Percentiles rank a stretch among this genome's conserved stretches.
phyloP scores from a whole-genome alignment of 176 grass and related monocot genomes.

The Avena sativa region DNA sequence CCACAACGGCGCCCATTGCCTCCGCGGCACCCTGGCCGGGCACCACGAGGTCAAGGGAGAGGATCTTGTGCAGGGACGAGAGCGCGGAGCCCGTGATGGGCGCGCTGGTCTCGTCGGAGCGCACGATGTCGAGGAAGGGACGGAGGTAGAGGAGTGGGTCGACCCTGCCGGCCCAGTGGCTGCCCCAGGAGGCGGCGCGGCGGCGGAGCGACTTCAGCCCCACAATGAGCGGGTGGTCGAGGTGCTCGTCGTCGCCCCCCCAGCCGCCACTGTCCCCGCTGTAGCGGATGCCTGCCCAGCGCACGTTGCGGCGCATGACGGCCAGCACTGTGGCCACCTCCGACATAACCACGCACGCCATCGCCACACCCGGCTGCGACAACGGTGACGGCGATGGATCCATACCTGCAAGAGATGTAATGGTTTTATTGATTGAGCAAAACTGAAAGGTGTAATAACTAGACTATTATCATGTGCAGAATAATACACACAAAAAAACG shows the following conservation, averaged over 20 bases:
- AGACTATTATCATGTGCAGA: no score
- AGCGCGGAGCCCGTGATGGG: slow-evolving; percentile 62
- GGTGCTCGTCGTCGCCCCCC: slow-evolving; percentile 13
- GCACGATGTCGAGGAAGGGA: slow-evolving; percentile 83
- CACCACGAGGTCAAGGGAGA: neutral
- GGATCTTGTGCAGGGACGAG: slow-evolving; percentile 2
- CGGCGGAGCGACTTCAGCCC: slow-evolving; percentile 75
- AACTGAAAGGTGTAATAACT: no score
- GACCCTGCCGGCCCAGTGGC: neutral
- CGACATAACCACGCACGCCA: no score
- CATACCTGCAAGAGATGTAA: no score
- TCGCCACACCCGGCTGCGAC: no score
- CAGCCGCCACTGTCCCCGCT: slow-evolving; percentile 23
- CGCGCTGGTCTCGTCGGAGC: slow-evolving; percentile 88
- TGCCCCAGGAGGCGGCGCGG: slow-evolving; percentile 56
- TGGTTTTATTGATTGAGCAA: no score
- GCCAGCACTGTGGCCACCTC: neutral
- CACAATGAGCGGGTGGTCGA: slow-evolving; percentile 63
- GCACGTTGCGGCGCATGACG: neutral
- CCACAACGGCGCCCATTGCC: slow-evolving; percentile 12
- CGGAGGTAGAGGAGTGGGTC: slow-evolving; percentile 76
- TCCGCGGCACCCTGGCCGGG: neutral
- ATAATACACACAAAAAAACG: no score
- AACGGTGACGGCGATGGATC: no score
- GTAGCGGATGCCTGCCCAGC: slow-evolving; percentile 42